Conservation (phyloP, 768 basidiomycete species). For the Strobilomyces echinocephalus region DNA sequence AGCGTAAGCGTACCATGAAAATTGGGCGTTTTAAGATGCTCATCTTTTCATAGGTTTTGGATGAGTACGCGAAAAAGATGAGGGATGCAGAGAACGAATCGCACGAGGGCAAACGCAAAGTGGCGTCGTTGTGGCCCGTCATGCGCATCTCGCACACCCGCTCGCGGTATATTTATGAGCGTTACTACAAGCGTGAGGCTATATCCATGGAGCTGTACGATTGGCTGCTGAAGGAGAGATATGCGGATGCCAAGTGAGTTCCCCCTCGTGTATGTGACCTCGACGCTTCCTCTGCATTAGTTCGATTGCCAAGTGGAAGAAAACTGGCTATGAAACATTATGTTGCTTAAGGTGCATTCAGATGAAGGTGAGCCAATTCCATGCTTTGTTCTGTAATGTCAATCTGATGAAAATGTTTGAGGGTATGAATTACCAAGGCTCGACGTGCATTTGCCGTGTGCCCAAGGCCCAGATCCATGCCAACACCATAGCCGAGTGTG, state of each 20-base stretch:
- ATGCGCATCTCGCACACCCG: slow-evolving; percentile 97
- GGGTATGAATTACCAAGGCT: slow-evolving; percentile 99
- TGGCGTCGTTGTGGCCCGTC: slow-evolving; percentile 92
- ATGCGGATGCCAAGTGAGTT: slow-evolving; percentile 91
- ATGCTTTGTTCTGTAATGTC: slow-evolving; percentile 2
- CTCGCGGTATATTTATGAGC: slow-evolving; percentile 94
- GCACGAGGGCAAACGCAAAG: slow-evolving; percentile 96
- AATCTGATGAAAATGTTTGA: slow-evolving; percentile 28
- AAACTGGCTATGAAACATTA: slow-evolving; percentile 95
- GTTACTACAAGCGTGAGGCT: slow-evolving; percentile 97
- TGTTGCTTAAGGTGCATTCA: slow-evolving; percentile 97
- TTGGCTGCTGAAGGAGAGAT: slow-evolving; percentile 96
- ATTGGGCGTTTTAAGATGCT: neutral
- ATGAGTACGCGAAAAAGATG: slow-evolving; percentile 99
- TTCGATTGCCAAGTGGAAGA: slow-evolving; percentile 99
- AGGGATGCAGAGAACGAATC: slow-evolving; percentile 97
- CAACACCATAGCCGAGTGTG: slow-evolving; percentile 93
- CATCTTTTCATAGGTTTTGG: slow-evolving; percentile 65
- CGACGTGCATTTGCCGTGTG: slow-evolving; percentile 95
- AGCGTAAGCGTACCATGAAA: slow-evolving; percentile 39
- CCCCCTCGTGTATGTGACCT: neutral
- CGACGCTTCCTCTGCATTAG: slow-evolving; percentile 37
- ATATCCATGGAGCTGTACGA: slow-evolving; percentile 92
- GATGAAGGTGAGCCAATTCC: slow-evolving; percentile 55
- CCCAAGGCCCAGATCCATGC: slow-evolving; percentile 89